These are phyloP conservation scores for Daldinia caldariorum DNA, from an alignment of 495 filamentous ascomycete genomes.

Conservation along the genomic window DNA sequence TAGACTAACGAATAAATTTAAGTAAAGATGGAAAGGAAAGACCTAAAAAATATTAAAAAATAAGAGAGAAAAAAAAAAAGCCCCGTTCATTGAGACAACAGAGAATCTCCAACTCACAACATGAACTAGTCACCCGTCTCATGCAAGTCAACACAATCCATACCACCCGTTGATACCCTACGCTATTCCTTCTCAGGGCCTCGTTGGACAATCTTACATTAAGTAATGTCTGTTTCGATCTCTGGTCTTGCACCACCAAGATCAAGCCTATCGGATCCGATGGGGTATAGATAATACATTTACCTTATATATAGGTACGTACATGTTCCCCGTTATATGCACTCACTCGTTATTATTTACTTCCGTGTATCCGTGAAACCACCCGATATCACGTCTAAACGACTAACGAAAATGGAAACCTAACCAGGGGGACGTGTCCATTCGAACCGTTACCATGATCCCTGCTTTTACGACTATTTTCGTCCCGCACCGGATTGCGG, in stretches of 20 bases:
- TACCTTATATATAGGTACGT: too few species aligned
- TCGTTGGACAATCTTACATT: slow-evolving; percentile 38
- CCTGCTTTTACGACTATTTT: slow-evolving; percentile 22
- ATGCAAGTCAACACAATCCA: slow-evolving; percentile 28
- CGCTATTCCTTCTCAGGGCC: background rate
- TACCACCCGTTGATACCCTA: slow-evolving; percentile 1
- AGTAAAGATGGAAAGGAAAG: background rate
- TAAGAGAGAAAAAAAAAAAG: background rate
- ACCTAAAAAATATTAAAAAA: too few species aligned
- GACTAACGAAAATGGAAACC: slow-evolving; percentile 8
- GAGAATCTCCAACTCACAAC: background rate
- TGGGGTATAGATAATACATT: background rate
- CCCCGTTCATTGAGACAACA: background rate
- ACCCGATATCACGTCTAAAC: background rate
- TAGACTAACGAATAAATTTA: background rate
- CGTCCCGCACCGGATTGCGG: slow-evolving; percentile 32
- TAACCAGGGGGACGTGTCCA: slow-evolving; percentile 3
- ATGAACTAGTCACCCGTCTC: slow-evolving; percentile 2
- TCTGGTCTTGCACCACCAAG: slow-evolving; percentile 15
- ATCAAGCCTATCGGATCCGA: slow-evolving; percentile 36
- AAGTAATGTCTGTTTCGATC: slow-evolving; percentile 25
- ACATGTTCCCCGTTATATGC: slow-evolving; percentile 1
- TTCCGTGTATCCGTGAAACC: slow-evolving; percentile 10
- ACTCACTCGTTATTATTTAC: background rate
- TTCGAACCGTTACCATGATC: slow-evolving; percentile 8